Evolutionary conservation across 768 basidiomycete genomes (phyloP).

Genomic region (Phlebiopsis gigantea): DNA sequence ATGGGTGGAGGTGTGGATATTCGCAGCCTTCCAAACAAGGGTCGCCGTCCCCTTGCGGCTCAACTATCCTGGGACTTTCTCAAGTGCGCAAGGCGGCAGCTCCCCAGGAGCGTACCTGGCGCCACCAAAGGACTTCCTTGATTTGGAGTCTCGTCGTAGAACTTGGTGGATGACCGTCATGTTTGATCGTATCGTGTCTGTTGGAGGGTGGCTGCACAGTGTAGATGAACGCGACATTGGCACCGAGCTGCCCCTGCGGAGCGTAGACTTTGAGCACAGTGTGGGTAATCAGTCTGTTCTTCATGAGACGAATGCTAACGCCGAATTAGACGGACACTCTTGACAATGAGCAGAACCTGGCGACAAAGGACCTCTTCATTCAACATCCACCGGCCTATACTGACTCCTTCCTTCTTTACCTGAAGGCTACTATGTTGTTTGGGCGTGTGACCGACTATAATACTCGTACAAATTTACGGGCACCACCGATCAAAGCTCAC

Average conservation of each 20-base stretch:
- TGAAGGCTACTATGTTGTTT: constrained; percentile 82
- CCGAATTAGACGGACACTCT: constrained; percentile 47
- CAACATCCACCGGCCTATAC: constrained; percentile 73
- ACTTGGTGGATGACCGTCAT: constrained; percentile 92
- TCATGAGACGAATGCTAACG: background rate
- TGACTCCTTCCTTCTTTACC: constrained; percentile 74
- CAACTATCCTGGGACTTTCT: constrained; percentile 81
- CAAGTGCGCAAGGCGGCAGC: constrained; percentile 53
- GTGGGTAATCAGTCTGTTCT: constrained; percentile 33
- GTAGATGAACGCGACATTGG: constrained; percentile 82
- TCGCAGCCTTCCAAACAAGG: constrained; percentile 79
- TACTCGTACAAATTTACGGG: constrained; percentile 67
- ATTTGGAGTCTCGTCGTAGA: constrained; percentile 72
- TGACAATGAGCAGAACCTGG: constrained; percentile 73
- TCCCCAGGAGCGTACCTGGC: constrained; percentile 78
- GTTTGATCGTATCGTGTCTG: constrained; percentile 69
- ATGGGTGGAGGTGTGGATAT: constrained; percentile 91
- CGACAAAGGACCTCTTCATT: constrained; percentile 57
- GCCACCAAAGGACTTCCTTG: constrained; percentile 69
- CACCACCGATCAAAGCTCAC: constrained; percentile 61
- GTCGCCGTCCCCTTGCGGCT: constrained; percentile 77
- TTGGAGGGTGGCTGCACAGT: constrained; percentile 81
- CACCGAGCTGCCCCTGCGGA: constrained; percentile 75
- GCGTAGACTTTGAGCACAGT: constrained; percentile 70
- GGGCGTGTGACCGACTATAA: constrained; percentile 83